A percentile compares a stretch with the other conserved stretches of the same genome.
phyloP scores from a whole-genome alignment of 192 early-diverging fungal genomes.

The Linnemannia hyalina region DNA sequence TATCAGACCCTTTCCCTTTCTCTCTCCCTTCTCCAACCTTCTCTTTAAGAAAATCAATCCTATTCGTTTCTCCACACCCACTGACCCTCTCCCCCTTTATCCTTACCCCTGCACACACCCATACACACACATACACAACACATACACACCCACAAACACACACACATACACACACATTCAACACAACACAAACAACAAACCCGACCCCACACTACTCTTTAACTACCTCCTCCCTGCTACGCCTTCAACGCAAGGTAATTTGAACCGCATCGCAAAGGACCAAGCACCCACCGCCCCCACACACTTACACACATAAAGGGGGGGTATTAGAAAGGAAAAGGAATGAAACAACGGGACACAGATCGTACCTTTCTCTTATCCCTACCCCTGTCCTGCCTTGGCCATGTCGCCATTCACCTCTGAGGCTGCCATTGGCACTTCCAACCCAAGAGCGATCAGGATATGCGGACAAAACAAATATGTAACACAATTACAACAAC shows the following conservation, averaged over 20 bases:
- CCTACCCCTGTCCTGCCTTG: not conserved
- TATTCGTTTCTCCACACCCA: too few relatives aligned
- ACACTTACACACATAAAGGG: not conserved
- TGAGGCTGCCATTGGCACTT: not conserved
- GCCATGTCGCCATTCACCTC: not conserved
- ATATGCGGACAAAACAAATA: not conserved
- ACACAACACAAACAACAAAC: not conserved
- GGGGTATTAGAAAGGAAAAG: not conserved
- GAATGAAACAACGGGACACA: not conserved
- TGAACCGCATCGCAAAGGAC: not conserved
- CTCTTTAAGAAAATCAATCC: too few relatives aligned
- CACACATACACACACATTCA: not conserved
- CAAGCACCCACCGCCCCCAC: not conserved
- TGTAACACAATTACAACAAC: not conserved
- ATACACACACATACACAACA: not conserved
- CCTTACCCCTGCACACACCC: not conserved
- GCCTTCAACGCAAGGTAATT: not conserved
- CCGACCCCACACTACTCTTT: not conserved
- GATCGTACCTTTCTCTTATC: not conserved
- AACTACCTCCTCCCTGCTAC: not conserved
- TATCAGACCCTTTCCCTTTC: not conserved
- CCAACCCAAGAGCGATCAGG: not conserved
- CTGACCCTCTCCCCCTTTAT: not conserved
- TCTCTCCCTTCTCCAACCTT: not conserved
- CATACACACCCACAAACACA: not conserved